Evolutionary conservation across 331 rosid genomes (phyloP).

Genomic region (Phaseolus coccineus): DNA sequence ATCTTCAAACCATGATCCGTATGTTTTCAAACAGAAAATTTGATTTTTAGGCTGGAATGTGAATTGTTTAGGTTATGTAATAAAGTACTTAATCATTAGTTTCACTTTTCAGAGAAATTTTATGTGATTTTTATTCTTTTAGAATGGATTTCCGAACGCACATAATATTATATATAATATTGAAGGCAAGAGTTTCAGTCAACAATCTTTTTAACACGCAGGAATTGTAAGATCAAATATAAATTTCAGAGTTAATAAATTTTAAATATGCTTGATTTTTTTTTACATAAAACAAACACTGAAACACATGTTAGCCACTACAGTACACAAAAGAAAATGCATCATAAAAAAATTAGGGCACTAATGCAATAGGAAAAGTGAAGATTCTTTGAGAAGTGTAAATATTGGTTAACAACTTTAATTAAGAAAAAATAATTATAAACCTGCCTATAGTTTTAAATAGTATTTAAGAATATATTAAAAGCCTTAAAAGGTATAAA

Average conservation of each 20-base stretch:
- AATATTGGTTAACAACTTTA: not conserved
- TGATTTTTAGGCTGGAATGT: not conserved
- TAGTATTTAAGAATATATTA: not conserved
- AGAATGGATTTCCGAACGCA: not conserved
- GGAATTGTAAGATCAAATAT: not conserved
- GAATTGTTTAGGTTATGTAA: not conserved
- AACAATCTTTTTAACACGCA: not conserved
- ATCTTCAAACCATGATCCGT: not conserved
- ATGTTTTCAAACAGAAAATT: no score
- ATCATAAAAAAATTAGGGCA: not conserved
- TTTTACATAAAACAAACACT: not conserved
- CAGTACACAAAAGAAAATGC: not conserved
- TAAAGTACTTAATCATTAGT: not conserved
- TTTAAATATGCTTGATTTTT: not conserved
- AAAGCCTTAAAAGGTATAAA: not conserved
- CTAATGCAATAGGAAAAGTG: not conserved
- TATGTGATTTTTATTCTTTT: not conserved
- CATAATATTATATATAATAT: not conserved
- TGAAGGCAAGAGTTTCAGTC: not conserved
- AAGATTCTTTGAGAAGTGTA: not conserved
- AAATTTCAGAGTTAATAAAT: not conserved
- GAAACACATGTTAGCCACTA: not conserved
- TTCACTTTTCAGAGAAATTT: not conserved
- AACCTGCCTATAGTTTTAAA: not conserved
- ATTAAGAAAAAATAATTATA: not conserved